Evolutionary conservation across 768 basidiomycete species (phyloP).

Genomic region (Macrolepiota dolichaula): DNA sequence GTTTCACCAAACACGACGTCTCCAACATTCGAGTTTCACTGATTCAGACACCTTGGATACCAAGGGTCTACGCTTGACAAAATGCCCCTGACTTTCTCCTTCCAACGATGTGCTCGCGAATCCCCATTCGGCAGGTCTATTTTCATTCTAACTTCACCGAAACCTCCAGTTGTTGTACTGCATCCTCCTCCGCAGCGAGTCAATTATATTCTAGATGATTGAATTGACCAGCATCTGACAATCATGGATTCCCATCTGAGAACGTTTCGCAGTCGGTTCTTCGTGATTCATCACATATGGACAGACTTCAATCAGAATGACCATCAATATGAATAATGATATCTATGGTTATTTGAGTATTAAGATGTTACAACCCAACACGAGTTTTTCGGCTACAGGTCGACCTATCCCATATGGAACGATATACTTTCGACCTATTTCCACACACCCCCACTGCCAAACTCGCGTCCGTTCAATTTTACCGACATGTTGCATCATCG

Average conservation of each 20-base stretch:
- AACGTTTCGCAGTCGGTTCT: constrained; percentile 1
- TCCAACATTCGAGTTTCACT: neutral
- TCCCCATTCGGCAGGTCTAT: neutral
- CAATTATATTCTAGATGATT: neutral
- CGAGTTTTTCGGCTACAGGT: constrained; percentile 3
- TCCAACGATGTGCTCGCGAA: neutral
- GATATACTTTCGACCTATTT: neutral
- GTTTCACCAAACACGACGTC: neutral
- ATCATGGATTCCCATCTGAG: neutral
- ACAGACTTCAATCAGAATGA: neutral
- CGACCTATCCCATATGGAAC: neutral
- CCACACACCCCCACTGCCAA: neutral
- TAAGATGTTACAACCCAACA: neutral
- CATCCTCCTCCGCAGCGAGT: neutral
- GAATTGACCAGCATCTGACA: neutral
- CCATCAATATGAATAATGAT: neutral
- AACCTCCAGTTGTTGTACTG: neutral
- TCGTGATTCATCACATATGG: neutral
- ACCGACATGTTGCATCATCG: neutral
- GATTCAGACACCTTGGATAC: constrained; percentile 4
- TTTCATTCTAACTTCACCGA: constrained; percentile 3
- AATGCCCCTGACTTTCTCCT: neutral
- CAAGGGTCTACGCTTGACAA: neutral
- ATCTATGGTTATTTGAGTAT: neutral
- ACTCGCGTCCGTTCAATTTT: constrained; percentile 2